phyloP scores from a whole-genome alignment of 2,329 filamentous ascomycete species.

The Ilyonectria destructans region DNA sequence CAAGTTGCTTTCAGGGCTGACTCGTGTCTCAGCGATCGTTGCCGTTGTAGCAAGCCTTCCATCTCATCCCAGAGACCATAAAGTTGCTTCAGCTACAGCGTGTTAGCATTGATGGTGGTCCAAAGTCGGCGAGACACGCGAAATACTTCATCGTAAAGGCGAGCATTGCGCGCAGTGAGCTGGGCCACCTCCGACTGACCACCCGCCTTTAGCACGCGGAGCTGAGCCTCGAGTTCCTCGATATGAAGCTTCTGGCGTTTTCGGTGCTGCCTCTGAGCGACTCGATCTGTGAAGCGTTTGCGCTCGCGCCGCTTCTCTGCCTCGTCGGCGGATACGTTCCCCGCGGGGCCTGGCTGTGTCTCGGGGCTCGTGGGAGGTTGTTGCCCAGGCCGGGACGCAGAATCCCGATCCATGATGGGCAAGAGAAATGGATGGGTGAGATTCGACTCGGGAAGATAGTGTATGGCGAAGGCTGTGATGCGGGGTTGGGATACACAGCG shows the following conservation, averaged over 20 bases:
- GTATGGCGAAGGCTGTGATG: no score
- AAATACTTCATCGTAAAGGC: constrained; percentile 21
- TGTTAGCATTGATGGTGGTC: background rate
- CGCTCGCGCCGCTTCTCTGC: constrained; percentile 14
- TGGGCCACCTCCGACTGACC: constrained; percentile 11
- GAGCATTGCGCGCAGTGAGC: constrained; percentile 18
- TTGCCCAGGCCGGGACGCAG: background rate
- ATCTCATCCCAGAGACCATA: constrained; percentile 27
- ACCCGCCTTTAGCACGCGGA: constrained; percentile 15
- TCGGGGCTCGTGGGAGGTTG: background rate
- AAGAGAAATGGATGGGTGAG: background rate
- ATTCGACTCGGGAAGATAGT: no score
- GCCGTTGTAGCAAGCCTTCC: constrained; percentile 18
- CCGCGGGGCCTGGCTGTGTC: background rate
- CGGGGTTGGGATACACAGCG: background rate
- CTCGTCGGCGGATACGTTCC: background rate
- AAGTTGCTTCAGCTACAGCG: constrained; percentile 10
- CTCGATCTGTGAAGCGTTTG: constrained; percentile 26
- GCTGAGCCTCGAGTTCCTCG: constrained; percentile 23
- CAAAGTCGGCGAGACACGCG: background rate
- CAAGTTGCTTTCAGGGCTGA: background rate
- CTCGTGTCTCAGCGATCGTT: constrained; percentile 11
- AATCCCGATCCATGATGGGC: background rate
- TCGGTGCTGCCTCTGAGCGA: constrained; percentile 27
- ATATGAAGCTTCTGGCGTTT: constrained; percentile 31